Evolutionary conservation across 2,329 filamentous ascomycete species (phyloP).

Genomic region (Coniochaeta sp.): DNA sequence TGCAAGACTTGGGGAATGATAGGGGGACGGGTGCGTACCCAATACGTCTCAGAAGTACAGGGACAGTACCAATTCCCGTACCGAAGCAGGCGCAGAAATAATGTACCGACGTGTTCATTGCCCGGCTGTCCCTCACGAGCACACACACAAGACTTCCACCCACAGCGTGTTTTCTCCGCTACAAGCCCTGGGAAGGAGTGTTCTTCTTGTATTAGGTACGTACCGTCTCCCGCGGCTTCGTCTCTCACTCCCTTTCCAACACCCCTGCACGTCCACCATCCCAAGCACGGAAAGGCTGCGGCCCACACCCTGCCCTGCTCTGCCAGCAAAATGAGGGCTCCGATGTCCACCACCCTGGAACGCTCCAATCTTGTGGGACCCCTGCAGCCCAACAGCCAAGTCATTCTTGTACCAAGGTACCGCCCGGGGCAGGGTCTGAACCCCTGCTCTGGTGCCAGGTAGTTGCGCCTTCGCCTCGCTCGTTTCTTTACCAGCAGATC

Average conservation of each 20-base stretch:
- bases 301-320: background rate
- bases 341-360: background rate
- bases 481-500: constrained; percentile 2
- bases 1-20: background rate
- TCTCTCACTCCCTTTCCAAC: background rate
- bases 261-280: background rate
- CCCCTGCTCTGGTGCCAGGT: background rate
- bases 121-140: background rate
- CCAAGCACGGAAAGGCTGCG: constrained; percentile 4
- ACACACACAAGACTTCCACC: background rate
- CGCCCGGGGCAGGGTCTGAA: background rate
- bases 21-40: background rate
- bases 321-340: constrained; percentile 2
- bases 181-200: background rate
- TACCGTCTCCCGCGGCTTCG: background rate
- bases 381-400: constrained; percentile 1
- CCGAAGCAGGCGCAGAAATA: too few species aligned
- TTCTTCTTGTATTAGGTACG: background rate
- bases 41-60: background rate
- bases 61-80: background rate
- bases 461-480: background rate
- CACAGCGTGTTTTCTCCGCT: background rate
- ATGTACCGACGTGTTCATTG: background rate
- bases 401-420: background rate
- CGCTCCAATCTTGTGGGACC: background rate